Evolutionary conservation across 2,329 filamentous ascomycete species (phyloP).

Genomic region (Fusarium tuaranense): DNA sequence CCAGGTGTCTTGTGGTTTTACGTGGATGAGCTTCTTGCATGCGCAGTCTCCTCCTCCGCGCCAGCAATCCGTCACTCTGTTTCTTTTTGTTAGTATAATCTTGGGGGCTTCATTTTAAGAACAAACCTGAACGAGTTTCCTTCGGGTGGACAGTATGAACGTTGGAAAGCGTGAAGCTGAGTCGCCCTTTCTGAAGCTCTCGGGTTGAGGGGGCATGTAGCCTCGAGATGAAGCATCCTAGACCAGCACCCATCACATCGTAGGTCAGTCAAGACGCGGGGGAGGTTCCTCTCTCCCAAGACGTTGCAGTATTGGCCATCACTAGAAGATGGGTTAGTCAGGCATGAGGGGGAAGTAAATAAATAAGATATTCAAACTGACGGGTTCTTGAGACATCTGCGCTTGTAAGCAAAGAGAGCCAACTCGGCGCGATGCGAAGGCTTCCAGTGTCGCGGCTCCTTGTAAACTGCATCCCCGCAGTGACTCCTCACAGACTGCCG

Average conservation of each 20-base stretch:
- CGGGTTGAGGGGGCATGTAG: neutral
- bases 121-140: neutral
- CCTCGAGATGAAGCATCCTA: neutral
- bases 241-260: neutral
- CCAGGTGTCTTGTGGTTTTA: neutral
- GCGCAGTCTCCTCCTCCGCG: neutral
- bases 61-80: neutral
- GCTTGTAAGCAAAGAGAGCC: neutral
- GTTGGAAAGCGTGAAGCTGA: neutral
- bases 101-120: too few species aligned
- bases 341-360: neutral
- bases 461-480: neutral
- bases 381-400: neutral
- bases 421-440: neutral
- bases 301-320: neutral
- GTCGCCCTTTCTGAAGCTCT: neutral
- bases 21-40: neutral
- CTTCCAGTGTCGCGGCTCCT: neutral
- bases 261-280: neutral
- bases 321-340: neutral
- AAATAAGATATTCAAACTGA: neutral
- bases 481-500: neutral
- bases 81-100: neutral
- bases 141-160: neutral
- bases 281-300: neutral